Evolutionary conservation across 495 filamentous ascomycete species (phyloP).

Genomic region (Schizothecium vesticola): DNA sequence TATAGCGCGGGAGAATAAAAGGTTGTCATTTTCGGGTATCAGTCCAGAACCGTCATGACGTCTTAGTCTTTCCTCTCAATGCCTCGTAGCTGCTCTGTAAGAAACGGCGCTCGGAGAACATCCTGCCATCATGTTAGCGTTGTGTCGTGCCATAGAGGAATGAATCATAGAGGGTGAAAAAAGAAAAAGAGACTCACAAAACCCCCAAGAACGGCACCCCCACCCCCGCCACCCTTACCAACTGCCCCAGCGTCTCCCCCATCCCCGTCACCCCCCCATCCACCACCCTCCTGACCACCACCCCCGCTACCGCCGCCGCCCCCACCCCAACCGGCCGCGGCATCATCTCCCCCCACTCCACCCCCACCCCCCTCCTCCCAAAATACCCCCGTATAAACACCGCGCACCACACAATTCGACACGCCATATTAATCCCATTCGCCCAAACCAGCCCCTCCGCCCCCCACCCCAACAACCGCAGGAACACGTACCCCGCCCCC

Average conservation of each 20-base stretch:
- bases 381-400: constrained; percentile 67
- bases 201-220: constrained; percentile 49
- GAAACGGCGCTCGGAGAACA: constrained; percentile 56
- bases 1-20: not conserved
- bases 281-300: constrained; percentile 20
- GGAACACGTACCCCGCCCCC: constrained; percentile 60
- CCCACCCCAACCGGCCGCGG: constrained; percentile 23
- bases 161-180: too few relatives aligned
- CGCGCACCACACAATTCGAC: constrained; percentile 75
- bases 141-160: not conserved
- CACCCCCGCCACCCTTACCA: constrained; percentile 47
- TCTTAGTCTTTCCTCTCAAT: constrained; percentile 26
- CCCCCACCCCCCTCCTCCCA: constrained; percentile 26
- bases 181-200: constrained; percentile 52
- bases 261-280: constrained; percentile 20
- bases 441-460: constrained; percentile 76
- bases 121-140: constrained; percentile 36
- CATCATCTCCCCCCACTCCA: constrained; percentile 27
- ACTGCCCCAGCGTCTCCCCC: constrained; percentile 36
- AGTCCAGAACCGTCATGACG: not conserved
- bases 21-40: constrained; percentile 11
- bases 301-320: constrained; percentile 19
- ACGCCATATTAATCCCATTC: constrained; percentile 79
- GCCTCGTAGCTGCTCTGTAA: constrained; percentile 45
- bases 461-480: constrained; percentile 60